Base-by-base conservation (phyloP, 1,284 basidiomycete genomes). In the Leccinum fuscescens region DNA sequence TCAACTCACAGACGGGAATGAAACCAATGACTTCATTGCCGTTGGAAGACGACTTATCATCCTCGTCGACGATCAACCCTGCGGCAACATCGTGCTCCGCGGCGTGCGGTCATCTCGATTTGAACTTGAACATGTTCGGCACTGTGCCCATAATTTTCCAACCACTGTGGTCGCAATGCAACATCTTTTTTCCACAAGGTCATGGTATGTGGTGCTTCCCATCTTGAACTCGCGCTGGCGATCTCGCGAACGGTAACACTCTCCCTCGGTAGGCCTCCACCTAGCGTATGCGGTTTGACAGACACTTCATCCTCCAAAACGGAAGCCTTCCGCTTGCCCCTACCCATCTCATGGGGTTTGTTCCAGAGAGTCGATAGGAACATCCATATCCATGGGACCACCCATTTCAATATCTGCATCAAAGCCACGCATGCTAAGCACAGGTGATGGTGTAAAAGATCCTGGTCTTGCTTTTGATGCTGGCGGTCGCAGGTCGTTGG, bases 191-290 rank as follows among this genome's bases (percentile, higher is more conserved):
- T 20, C 11, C 20, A 29, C 11, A 12, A n/a, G 15, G 6, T 8
- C 4, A 24, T 12, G 29, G 44, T 53, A 24, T 20, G 22, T 27
- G 27, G 52, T 22, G 57, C 54, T 22, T 64, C 67, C 56, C 67
- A 72, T 60, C 6, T 69, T 52, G 64, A 67, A 57, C 55, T 62
- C 31, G 39, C 65, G 33, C 37, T 64, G 66, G 71, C 66, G 27
- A 93, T 79, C 68, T 88, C 83, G 64, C 81, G 82, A 35, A 83
- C 77, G 4, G 79, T 62, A 22, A 74, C 72, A 39, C 70, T 66
- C 56, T 85, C 86, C 60, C 86, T 76, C 3, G 78, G 74, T 42
- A 84, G 75, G 66, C 90, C 89, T 0, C 90, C 90, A 24, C 92
- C 92, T 8, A 94, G 76, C 14, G 91, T 92, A 46, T 84, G 74